Evolutionary conservation across 352 stramenopile species (phyloP).

Genomic region (Globisporangium radiosum): DNA sequence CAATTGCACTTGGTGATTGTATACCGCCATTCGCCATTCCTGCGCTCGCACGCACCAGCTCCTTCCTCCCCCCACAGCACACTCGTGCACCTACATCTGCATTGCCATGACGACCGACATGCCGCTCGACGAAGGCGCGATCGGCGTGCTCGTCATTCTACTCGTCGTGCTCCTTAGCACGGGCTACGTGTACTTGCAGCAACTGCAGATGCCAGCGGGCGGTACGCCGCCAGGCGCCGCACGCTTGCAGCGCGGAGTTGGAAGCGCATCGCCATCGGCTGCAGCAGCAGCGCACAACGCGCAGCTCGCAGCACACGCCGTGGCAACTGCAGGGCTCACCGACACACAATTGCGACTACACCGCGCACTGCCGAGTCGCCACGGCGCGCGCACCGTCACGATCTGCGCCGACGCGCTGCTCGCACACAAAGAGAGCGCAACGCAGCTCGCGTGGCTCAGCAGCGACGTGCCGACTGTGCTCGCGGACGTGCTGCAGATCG

Average conservation of each 20-base stretch:
- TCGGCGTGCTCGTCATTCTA: constrained; percentile 64
- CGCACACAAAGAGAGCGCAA: constrained; percentile 15
- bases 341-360: constrained; percentile 56
- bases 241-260: not conserved
- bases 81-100: too few relatives aligned
- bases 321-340: constrained; percentile 32
- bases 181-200: constrained; percentile 69
- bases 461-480: constrained; percentile 42
- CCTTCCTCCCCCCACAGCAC: not conserved
- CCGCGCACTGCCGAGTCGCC: constrained; percentile 44
- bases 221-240: not conserved
- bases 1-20: not conserved
- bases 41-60: not conserved
- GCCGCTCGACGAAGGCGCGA: constrained; percentile 53
- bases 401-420: constrained; percentile 54
- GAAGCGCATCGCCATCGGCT: not conserved
- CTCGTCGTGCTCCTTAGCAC: constrained; percentile 67
- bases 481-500: constrained; percentile 47
- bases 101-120: constrained; percentile 2
- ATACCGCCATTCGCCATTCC: not conserved
- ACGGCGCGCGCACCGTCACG: constrained; percentile 61
- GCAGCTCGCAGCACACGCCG: constrained; percentile 18
- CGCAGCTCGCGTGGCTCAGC: constrained; percentile 34
- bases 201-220: constrained; percentile 28
- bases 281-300: constrained; percentile 11